Evolutionary conservation across 352 stramenopile genomes (phyloP), one percentile per base, ranked within the genome.

Genomic region (Globisporangium nodosum): DNA sequence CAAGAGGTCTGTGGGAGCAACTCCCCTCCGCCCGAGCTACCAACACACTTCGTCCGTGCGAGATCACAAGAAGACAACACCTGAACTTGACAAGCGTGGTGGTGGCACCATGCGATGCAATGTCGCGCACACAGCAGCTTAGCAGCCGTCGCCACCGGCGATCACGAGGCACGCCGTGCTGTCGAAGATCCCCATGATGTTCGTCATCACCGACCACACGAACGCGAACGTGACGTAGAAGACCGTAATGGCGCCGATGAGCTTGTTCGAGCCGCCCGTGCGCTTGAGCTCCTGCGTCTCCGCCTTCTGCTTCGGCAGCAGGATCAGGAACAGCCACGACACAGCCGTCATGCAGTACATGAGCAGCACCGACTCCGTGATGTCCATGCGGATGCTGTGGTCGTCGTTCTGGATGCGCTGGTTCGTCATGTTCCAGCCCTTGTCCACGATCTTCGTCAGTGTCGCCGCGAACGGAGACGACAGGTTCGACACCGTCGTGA

Each of bases 291-390:
- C 62, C 35, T 69, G 68, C 12, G 68, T 76, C 59, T 78, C 66
- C 3, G 66, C 70, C 70, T 83, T 83, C 54, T 87, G 72, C 30
- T 50, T 57, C 12, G 77, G 74, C 40, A 87, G 59, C 58, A 85
- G 42, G 5, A 61, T 54, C 49, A 85, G 59, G 58, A 78, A 83
- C 33, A 69, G 13, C 50, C 68, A 60, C 15, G 52, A 56, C 40
- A 62, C 64, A 45, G 43, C 30, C 50, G 27, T 69, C 50, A 77
- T 69, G 51, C 56, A 51, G 51, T 80, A 80, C 33, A 60, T 67
- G 27, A 81, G 78, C 27, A 83, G 55, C 6, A 81, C 52, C 7
- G 57, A 30, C 30, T 79, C 76, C 13, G 77, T 60, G 16, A 84
- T 58, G 8, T 87, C 67, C 20, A 53, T 49, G 13, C 76, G 71